Conservation (phyloP, 2,329 filamentous ascomycete species). For the Sporothrix inflata region DNA sequence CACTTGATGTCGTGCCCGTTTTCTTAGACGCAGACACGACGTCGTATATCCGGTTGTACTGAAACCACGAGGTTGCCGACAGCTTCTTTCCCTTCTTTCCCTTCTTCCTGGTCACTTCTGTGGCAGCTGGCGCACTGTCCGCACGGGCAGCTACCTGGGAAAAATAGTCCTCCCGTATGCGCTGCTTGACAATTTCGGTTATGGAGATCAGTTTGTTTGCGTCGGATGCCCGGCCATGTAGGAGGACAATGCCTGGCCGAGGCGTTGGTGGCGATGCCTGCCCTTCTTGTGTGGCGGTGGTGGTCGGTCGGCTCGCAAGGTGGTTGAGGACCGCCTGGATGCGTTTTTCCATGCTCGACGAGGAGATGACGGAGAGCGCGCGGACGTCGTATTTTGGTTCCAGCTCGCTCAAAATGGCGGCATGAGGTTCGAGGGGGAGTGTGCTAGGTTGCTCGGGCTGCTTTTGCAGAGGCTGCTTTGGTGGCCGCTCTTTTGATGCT, state of each 20-base stretch:
- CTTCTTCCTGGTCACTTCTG: not conserved
- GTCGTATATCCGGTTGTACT: slow-evolving; percentile 62
- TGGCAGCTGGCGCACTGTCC: not conserved
- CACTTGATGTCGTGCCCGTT: slow-evolving; percentile 35
- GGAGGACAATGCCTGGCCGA: slow-evolving; percentile 46
- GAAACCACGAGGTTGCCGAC: slow-evolving; percentile 48
- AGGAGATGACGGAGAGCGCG: slow-evolving; percentile 60
- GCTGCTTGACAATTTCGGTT: slow-evolving; percentile 65
- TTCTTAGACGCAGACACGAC: slow-evolving; percentile 42
- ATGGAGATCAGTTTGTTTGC: slow-evolving; percentile 70
- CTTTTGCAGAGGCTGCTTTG: slow-evolving; percentile 23
- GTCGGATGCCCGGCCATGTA: slow-evolving; percentile 55
- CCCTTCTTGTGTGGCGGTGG: not conserved
- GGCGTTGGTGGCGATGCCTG: not conserved
- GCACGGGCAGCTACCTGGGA: not conserved
- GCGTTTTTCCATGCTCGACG: slow-evolving; percentile 61
- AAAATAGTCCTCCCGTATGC: slow-evolving; percentile 49
- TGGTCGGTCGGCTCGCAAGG: slow-evolving; percentile 41
- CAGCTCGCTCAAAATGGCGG: slow-evolving; percentile 50
- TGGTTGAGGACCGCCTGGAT: slow-evolving; percentile 52
- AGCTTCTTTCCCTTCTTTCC: not conserved
- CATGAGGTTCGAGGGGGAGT: slow-evolving; percentile 45
- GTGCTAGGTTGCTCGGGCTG: slow-evolving; percentile 32
- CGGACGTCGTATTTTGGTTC: slow-evolving; percentile 54
- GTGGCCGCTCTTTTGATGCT: slow-evolving; percentile 38